Evolutionary conservation across 441 rosid genomes (phyloP).

Genomic region (Populus hybrid): DNA sequence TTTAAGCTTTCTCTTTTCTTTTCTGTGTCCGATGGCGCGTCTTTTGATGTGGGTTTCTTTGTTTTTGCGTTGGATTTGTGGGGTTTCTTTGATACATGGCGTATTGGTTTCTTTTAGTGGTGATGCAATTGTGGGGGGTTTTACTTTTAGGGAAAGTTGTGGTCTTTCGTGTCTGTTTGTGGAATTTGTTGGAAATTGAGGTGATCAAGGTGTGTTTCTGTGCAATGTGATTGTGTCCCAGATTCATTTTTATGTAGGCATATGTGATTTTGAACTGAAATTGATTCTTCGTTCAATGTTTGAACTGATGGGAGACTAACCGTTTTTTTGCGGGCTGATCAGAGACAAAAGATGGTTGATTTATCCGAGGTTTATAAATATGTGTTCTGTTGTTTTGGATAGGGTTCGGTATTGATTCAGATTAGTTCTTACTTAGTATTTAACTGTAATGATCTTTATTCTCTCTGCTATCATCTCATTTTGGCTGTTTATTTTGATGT

Average conservation of each 20-base stretch:
- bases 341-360: background rate
- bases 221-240: constrained; percentile 2
- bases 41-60: background rate
- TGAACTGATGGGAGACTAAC: background rate
- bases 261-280: background rate
- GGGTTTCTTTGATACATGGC: background rate
- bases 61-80: constrained; percentile 11
- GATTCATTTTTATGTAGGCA: background rate
- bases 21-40: constrained; percentile 65
- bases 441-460: background rate
- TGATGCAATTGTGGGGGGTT: background rate
- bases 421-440: background rate
- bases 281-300: background rate
- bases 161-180: background rate
- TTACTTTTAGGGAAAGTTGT: background rate
- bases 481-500: background rate
- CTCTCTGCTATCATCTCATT: background rate
- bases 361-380: background rate
- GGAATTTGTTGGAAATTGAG: background rate
- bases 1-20: background rate
- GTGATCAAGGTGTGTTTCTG: background rate
- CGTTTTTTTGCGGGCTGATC: background rate
- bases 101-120: background rate
- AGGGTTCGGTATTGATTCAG: background rate
- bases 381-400: background rate